phyloP scores from a whole-genome alignment of 2,329 filamentous ascomycete genomes.

The Sphaerulina musiva region DNA sequence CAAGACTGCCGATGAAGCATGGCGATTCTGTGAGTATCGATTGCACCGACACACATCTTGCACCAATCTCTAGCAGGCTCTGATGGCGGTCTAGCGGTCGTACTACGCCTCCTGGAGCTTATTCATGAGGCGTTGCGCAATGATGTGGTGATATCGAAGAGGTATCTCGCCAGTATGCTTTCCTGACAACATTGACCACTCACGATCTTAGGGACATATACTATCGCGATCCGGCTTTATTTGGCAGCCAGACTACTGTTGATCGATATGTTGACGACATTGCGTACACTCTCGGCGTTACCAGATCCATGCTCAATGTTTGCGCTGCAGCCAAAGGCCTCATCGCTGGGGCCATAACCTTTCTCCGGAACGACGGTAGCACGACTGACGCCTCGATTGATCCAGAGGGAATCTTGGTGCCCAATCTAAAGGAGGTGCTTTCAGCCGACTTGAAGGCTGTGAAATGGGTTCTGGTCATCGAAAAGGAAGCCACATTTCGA shows the following conservation, averaged over 20 bases:
- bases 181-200: slow-evolving; percentile 9
- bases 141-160: slow-evolving; percentile 50
- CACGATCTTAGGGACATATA: slow-evolving; percentile 60
- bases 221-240: slow-evolving; percentile 68
- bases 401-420: slow-evolving; percentile 55
- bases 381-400: slow-evolving; percentile 38
- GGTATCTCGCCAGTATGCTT: slow-evolving; percentile 35
- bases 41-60: neutral
- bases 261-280: slow-evolving; percentile 69
- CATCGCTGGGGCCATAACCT: slow-evolving; percentile 52
- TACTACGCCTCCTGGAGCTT: slow-evolving; percentile 51
- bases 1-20: slow-evolving; percentile 49
- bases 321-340: slow-evolving; percentile 69
- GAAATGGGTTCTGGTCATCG: slow-evolving; percentile 65
- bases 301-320: slow-evolving; percentile 62
- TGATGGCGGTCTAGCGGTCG: slow-evolving; percentile 39
- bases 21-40: slow-evolving; percentile 47
- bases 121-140: slow-evolving; percentile 48
- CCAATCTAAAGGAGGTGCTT: slow-evolving; percentile 46
- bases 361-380: slow-evolving; percentile 45
- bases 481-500: slow-evolving; percentile 79
- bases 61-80: neutral
- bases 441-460: slow-evolving; percentile 45
- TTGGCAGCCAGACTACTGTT: slow-evolving; percentile 61
- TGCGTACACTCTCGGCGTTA: slow-evolving; percentile 60